Evolutionary conservation across 345 rosid genomes (phyloP).

Genomic region (Brassica rapa): DNA sequence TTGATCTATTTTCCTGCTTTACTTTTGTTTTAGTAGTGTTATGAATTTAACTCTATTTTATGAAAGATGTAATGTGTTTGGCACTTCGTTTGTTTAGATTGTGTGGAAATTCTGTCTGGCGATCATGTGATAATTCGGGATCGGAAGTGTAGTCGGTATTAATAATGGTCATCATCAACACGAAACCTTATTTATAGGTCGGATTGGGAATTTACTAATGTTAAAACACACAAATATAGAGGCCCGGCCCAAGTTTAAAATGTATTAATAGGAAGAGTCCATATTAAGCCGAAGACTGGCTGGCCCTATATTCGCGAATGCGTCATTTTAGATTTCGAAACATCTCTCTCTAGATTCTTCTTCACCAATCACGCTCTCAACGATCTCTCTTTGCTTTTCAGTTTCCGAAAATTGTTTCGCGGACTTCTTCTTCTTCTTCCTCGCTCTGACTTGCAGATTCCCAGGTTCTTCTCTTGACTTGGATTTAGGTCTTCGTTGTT

Average conservation of each 20-base stretch:
- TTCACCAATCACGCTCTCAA: not conserved
- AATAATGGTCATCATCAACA: too few relatives aligned
- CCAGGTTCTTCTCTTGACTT: not conserved
- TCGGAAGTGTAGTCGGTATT: too few relatives aligned
- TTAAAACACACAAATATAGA: not conserved
- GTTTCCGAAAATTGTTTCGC: not conserved
- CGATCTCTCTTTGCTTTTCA: not conserved
- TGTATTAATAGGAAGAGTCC: slow-evolving; percentile 14
- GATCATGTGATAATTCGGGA: not conserved
- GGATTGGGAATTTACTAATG: too few relatives aligned
- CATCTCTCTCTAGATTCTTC: slow-evolving; percentile 38
- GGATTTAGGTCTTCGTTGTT: slow-evolving; percentile 8
- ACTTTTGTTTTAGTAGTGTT: too few relatives aligned
- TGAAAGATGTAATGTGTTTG: not conserved
- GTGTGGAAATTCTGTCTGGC: not conserved
- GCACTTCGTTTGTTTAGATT: not conserved
- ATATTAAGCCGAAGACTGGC: slow-evolving; percentile 15
- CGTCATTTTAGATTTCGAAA: slow-evolving; percentile 21
- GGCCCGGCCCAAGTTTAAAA: not conserved
- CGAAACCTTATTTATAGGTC: too few relatives aligned
- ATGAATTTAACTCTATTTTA: too few relatives aligned
- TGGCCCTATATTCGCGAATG: slow-evolving; percentile 36
- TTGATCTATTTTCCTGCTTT: too few relatives aligned
- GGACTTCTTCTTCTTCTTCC: not conserved
- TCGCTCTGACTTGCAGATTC: not conserved